Conservation (phyloP, 805 yeast species). For the Barnettozyma botsteinii region DNA sequence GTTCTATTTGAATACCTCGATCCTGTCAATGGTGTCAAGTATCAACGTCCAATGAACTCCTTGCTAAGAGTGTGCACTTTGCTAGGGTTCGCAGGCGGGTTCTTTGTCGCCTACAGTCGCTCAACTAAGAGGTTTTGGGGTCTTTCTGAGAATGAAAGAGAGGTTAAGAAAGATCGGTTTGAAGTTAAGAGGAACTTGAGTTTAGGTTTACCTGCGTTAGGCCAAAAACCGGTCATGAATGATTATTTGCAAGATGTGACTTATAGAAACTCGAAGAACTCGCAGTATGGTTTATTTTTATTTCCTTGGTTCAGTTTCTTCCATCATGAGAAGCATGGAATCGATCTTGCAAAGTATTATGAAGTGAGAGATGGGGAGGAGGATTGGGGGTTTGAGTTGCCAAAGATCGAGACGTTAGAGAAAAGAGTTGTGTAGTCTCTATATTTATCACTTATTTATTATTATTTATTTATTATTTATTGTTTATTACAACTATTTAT, state of each 20-base stretch:
- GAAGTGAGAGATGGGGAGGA: conserved; percentile 24
- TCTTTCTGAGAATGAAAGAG: conserved; percentile 63
- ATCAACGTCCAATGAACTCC: conserved; percentile 46
- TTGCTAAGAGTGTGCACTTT: conserved; percentile 54
- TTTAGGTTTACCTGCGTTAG: conserved; percentile 62
- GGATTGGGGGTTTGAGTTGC: conserved; percentile 21
- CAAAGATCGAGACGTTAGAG: conserved; percentile 19
- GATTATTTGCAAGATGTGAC: conserved; percentile 71
- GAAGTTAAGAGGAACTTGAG: conserved; percentile 65
- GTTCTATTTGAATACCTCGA: conserved; percentile 41
- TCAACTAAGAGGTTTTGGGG: conserved; percentile 76
- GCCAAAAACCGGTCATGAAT: conserved; percentile 49
- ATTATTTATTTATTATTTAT: conserved; percentile 1
- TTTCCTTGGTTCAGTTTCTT: conserved; percentile 83
- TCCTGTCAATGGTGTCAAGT: conserved; percentile 40
- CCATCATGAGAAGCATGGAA: conserved; percentile 78
- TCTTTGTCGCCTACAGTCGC: conserved; percentile 60
- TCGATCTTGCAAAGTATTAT: conserved; percentile 50
- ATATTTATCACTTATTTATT: neutral
- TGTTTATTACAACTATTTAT: conserved; percentile 5
- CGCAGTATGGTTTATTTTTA: conserved; percentile 52
- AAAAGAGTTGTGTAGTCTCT: conserved; percentile 10
- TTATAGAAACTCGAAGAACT: conserved; percentile 69
- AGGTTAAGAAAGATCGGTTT: conserved; percentile 65
- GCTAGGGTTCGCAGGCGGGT: conserved; percentile 70